Percentiles rank a stretch among this genome's conserved stretches.
Conservation (phyloP, 1,284 basidiomycete species). For the Pisolithus thermaeus region DNA sequence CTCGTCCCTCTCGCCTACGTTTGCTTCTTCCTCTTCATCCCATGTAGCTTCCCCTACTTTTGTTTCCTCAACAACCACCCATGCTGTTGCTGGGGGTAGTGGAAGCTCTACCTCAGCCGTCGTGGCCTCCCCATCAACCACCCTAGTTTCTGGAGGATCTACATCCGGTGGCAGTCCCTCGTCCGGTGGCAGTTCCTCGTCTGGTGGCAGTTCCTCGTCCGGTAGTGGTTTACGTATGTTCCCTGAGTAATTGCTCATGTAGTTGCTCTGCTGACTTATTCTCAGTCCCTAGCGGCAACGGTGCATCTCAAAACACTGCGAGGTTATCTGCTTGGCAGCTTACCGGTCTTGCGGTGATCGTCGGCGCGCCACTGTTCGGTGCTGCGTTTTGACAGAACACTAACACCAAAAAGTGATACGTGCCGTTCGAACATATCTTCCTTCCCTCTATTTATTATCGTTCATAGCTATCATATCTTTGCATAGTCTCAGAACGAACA, state of each 20-base stretch:
- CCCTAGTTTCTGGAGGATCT: not conserved
- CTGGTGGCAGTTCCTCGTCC: not conserved
- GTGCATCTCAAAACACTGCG: constrained; percentile 8
- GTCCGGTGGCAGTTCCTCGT: not conserved
- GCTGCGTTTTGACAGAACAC: not conserved
- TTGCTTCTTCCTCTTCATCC: not conserved
- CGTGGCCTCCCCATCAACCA: not conserved
- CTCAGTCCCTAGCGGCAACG: not conserved
- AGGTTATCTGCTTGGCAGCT: not conserved
- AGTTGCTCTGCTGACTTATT: not conserved
- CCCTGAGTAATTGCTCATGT: not conserved
- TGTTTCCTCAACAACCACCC: not conserved
- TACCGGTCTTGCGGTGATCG: constrained; percentile 7
- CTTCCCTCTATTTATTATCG: not conserved
- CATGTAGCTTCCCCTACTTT: not conserved
- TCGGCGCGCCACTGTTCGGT: constrained; percentile 3
- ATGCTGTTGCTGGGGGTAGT: not conserved
- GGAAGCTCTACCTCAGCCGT: not conserved
- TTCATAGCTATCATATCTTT: no score
- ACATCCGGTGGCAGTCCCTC: not conserved
- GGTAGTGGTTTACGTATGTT: not conserved
- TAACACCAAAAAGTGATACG: not conserved
- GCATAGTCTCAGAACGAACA: no score
- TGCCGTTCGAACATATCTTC: not conserved
- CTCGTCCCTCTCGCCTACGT: not conserved